Evolutionary conservation across 345 rosid genomes (phyloP), one percentile per base, ranked within the genome.

Genomic region (Hypericum androsaemum): DNA sequence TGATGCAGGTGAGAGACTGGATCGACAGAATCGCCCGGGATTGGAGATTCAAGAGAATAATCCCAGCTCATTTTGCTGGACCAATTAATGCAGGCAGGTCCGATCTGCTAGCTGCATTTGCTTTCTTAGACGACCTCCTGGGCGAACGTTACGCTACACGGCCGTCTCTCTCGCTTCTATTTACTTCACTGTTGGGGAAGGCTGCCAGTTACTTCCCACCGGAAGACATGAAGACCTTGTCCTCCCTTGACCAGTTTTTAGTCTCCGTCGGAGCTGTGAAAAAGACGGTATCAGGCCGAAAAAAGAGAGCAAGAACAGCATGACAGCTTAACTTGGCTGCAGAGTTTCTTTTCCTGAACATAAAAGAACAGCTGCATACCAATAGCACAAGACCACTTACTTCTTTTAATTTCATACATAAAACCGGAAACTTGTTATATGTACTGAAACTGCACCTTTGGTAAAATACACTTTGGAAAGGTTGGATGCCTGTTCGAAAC

Each of bases 191-290:
- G 5, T 74, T 87, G 83, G 96, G 98, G 35, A 87, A 84, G 74
- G 95, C 98, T 7, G 98, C 95, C 8, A 82, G 84, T 56, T 86
- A 90, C 78, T 90, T 90, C 69, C 95, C 98, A 37, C 95, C 96
- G 0, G 98, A 90, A 51, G 97, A 89, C 75, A 89, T 89, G 97
- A 86, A 76, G 72, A 89, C 94, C 35, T 64, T 83, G 14, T 89
- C 95, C 45, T 86, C 95, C 41, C 90, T 89, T n/a, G 96, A 92
- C 63, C 79, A 84, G 70, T 84, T 84, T 56, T 51, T 87, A 48
- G 98, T 92, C 56, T 92, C 96, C 0, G 88, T 87, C 7, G 98
- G 96, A 38, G 98, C 64, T 5, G 98, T 87, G 48, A 92, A 92
- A 80, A 82, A 87, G 65, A 92, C 96, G 0, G 95, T 92, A 50